Base-by-base conservation (phyloP, 2,329 filamentous ascomycete genomes). In the Fusarium globosum region DNA sequence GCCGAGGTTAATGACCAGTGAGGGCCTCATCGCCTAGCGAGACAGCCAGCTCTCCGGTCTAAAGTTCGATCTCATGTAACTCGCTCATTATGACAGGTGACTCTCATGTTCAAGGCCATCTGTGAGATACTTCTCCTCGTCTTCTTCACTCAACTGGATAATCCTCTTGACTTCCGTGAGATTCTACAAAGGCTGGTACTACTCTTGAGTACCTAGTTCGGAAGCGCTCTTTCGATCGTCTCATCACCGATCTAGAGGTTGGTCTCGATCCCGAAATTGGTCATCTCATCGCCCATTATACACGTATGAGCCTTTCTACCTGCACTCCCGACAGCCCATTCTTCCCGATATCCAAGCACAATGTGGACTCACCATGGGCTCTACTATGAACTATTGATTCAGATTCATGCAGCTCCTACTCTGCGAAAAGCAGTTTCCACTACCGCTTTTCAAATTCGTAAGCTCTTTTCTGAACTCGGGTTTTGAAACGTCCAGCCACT, bases 161-260 rank as follows among this genome's bases (percentile, higher is more conserved):
- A 7, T 4, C 8, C 9, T 26, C 12, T 26, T 15, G 18, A 5
- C 2, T 38, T 38, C 14, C 1, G 0, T 0, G 23, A 53, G 13
- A 38, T 28, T 2, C 35, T 16, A 33, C 16, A 26, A 26, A 26
- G 23, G 23, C 23, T 26, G 23, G 23, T 26, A 26, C 23, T 26
- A 26, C 23, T 26, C 23, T 26, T 26, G 23, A 26, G 23, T 26
- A 26, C 23, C 23, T 26, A 26, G 23, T 26, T 36, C n/a, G 0
- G 6, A 7, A 20, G 11, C 0, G 1, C 21, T 14, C 5, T 23
- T 23, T 35, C 15, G 21, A 23, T 5, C 0, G 14, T n/a, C 6
- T 30, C n/a, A 26, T 36, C 12, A 26, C 26, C 6, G 9, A 36
- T 36, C 13, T 12, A 6, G 33, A 52, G 2, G n/a, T 36, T 26